A percentile compares a stretch with the other conserved stretches of the same genome.
These are phyloP conservation scores for Malbranchea cinnamomea DNA, from an alignment of 2,329 filamentous ascomycete genomes.

Conservation along the genomic window DNA sequence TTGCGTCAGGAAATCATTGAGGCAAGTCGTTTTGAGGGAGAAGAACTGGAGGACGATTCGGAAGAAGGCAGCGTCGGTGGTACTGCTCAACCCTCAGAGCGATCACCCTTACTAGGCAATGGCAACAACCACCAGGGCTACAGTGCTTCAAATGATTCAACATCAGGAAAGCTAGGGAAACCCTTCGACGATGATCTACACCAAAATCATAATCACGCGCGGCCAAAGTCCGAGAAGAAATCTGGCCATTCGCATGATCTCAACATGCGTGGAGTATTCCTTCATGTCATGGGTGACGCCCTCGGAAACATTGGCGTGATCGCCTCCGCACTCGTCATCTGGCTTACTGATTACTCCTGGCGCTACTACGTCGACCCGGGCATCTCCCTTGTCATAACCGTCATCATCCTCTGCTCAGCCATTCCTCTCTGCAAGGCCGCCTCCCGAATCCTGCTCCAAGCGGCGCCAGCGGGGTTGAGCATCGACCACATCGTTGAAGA, in stretches of 20 bases:
- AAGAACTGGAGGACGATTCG: no score
- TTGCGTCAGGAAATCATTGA: constrained; percentile 88
- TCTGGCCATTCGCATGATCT: constrained; percentile 51
- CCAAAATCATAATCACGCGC: constrained; percentile 59
- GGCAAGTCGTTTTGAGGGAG: constrained; percentile 53
- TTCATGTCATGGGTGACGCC: constrained; percentile 42
- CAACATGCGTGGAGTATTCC: constrained; percentile 73
- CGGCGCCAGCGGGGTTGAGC: constrained; percentile 75
- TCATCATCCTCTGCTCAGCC: constrained; percentile 46
- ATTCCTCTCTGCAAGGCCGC: constrained; percentile 38
- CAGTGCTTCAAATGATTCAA: constrained; percentile 20
- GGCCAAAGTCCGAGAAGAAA: constrained; percentile 49
- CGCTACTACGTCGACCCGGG: constrained; percentile 80
- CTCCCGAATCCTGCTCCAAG: constrained; percentile 75
- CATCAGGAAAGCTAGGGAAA: constrained; percentile 8
- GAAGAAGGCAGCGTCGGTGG: constrained; percentile 42
- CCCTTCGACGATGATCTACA: constrained; percentile 34
- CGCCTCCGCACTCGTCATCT: constrained; percentile 66
- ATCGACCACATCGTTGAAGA: constrained; percentile 86
- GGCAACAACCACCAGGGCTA: constrained; percentile 22
- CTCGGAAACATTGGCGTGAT: constrained; percentile 35
- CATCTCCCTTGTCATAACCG: constrained; percentile 86
- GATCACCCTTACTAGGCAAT: constrained; percentile 23
- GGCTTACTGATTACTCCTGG: constrained; percentile 69
- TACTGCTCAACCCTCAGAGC: constrained; percentile 33